Evolutionary conservation across 2,329 filamentous ascomycete genomes (phyloP).

Genomic region (Pseudonectria buxi): DNA sequence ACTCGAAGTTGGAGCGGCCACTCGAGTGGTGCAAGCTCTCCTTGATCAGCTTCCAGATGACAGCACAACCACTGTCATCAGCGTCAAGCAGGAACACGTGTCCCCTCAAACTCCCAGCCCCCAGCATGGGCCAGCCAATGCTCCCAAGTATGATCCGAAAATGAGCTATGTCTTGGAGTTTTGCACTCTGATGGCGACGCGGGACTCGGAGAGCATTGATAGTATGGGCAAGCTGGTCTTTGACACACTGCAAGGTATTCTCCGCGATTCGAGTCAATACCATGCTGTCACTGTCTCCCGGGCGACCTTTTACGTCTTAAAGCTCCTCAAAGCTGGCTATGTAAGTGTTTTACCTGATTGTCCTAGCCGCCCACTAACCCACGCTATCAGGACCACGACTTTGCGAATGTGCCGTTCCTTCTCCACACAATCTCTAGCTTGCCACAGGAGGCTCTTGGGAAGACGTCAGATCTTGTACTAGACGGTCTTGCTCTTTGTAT

Average conservation of each 20-base stretch:
- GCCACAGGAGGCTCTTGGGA: slow-evolving; percentile 67
- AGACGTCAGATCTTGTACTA: slow-evolving; percentile 68
- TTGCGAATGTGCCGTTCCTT: slow-evolving; percentile 84
- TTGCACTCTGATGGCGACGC: slow-evolving; percentile 72
- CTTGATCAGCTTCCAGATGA: slow-evolving; percentile 84
- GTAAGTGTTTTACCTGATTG: slow-evolving; percentile 44
- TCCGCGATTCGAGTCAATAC: slow-evolving; percentile 71
- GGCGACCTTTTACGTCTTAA: slow-evolving; percentile 79
- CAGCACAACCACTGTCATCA: slow-evolving; percentile 68
- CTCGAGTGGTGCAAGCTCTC: slow-evolving; percentile 56
- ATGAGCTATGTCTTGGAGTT: slow-evolving; percentile 89
- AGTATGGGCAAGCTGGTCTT: slow-evolving; percentile 72
- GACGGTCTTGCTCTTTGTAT: slow-evolving; percentile 77
- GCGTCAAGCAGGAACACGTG: slow-evolving; percentile 79
- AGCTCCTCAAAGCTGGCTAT: slow-evolving; percentile 75
- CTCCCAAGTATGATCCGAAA: slow-evolving; percentile 72
- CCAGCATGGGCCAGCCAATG: slow-evolving; percentile 19
- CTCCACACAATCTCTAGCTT: slow-evolving; percentile 88
- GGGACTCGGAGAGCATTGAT: slow-evolving; percentile 66
- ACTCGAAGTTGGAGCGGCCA: slow-evolving; percentile 27
- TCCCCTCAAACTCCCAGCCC: slow-evolving; percentile 55
- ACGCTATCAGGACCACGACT: slow-evolving; percentile 66
- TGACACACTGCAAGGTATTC: slow-evolving; percentile 70
- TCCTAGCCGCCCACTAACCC: slow-evolving; percentile 12
- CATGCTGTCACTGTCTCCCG: slow-evolving; percentile 81